Evolutionary conservation across 1,284 basidiomycete genomes (phyloP).

Genomic region (Omphalotus olearius): DNA sequence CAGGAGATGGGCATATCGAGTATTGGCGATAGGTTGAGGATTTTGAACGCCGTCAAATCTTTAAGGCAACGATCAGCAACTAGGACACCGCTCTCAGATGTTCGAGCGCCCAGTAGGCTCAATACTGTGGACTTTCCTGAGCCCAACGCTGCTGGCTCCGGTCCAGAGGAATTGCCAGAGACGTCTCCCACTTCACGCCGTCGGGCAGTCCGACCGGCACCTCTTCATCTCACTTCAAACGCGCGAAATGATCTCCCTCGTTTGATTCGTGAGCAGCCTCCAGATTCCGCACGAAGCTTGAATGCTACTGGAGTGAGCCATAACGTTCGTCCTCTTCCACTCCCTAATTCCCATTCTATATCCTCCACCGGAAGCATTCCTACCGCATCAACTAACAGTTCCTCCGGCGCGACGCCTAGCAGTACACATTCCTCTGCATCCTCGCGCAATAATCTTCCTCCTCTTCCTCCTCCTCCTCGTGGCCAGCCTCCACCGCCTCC

Average conservation of each 20-base stretch:
- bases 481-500: slow-evolving; percentile 20
- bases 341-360: slow-evolving; percentile 26
- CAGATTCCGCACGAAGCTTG: slow-evolving; percentile 43
- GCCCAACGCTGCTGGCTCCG: slow-evolving; percentile 11
- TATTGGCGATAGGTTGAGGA: slow-evolving; percentile 86
- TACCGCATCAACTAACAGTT: slow-evolving; percentile 12
- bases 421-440: slow-evolving; percentile 30
- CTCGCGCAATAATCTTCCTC: slow-evolving; percentile 51
- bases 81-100: slow-evolving; percentile 20
- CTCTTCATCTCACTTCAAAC: slow-evolving; percentile 54
- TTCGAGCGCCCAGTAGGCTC: slow-evolving; percentile 20
- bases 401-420: slow-evolving; percentile 15
- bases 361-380: slow-evolving; percentile 4
- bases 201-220: slow-evolving; percentile 57
- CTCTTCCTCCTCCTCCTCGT: slow-evolving; percentile 63
- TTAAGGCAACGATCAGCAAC: slow-evolving; percentile 57
- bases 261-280: slow-evolving; percentile 57
- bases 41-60: slow-evolving; percentile 78
- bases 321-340: slow-evolving; percentile 40
- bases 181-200: slow-evolving; percentile 30
- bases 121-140: slow-evolving; percentile 19
- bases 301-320: slow-evolving; percentile 16
- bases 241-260: slow-evolving; percentile 54
- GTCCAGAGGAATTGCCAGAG: slow-evolving; percentile 23
- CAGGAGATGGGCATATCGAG: slow-evolving; percentile 87